A percentile compares a stretch with the other conserved stretches of the same genome.
phyloP scores from a whole-genome alignment of 345 rosid genomes.

The Euclidium syriacum region DNA sequence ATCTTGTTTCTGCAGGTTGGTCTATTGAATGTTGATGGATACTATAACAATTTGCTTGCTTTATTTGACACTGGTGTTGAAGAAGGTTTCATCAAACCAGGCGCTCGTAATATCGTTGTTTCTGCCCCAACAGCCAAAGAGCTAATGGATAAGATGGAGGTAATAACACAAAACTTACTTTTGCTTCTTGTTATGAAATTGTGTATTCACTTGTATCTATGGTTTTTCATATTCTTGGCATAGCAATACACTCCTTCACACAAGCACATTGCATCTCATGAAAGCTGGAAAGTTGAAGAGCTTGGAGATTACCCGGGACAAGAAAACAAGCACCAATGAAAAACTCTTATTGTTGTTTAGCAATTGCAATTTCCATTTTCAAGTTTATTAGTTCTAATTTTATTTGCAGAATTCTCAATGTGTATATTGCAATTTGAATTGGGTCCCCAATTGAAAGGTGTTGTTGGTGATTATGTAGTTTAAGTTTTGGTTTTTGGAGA shows the following conservation, averaged over 20 bases:
- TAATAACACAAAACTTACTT: constrained; percentile 28
- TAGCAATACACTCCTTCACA: constrained; percentile 74
- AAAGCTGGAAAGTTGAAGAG: constrained; percentile 84
- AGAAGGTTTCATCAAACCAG: constrained; percentile 89
- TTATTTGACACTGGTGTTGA: constrained; percentile 86
- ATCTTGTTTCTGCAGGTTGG: constrained; percentile 55
- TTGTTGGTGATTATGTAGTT: constrained; percentile 11
- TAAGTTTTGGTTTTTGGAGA: constrained; percentile 4
- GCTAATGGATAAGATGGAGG: constrained; percentile 92
- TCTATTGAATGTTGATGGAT: constrained; percentile 89
- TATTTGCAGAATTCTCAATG: constrained; percentile 8
- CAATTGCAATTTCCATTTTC: constrained; percentile 16
- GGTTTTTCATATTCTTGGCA: constrained; percentile 24
- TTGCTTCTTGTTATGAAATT: not conserved
- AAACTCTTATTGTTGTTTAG: not conserved
- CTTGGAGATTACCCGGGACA: constrained; percentile 53
- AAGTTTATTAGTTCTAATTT: constrained; percentile 16
- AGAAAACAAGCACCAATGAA: constrained; percentile 25
- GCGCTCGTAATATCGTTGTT: constrained; percentile 75
- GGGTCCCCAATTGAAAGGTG: constrained; percentile 12
- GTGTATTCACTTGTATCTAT: not conserved
- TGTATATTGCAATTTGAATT: constrained; percentile 24
- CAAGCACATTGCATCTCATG: constrained; percentile 71
- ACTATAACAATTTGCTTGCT: constrained; percentile 71
- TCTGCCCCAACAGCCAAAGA: constrained; percentile 84